Evolutionary conservation across 73 alveolate species (phyloP), one percentile per base, ranked within the genome.

Genomic region (Paramecium tetraurelia): DNA sequence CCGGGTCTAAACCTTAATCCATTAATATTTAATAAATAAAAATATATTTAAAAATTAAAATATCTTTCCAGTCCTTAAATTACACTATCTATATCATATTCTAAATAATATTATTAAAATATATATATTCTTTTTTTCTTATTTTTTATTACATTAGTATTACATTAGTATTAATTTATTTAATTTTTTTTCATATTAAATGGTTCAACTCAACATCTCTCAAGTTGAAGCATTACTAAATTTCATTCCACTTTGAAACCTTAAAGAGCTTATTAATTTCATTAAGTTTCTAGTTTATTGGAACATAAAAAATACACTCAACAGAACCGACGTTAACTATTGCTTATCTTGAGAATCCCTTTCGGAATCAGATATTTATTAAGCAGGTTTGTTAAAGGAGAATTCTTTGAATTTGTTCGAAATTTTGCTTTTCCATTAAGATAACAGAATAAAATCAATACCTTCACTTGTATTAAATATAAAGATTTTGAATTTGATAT

Each of bases 1-100:
- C 87, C 7, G 41, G 38, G 24, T 75, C 87, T 36, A 75, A 36
- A 36, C 87, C 87, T 31, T 36, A 40, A 20, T 75, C 87, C 87
- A 75, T 75, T 68, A 31, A 63, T 63, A 31, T 63, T 31, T 31
- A 14, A 22, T 3, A 63, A 31, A 63, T 31, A 22, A 31, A 63
- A 63, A 63, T 31, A 63, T 63, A 63, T 63, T 63, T 63, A 31
- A 63, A 63, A 22, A 63, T 63, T 31, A 11, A 11, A 63, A 63
- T 63, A 63, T 63, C 84, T 63, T 63, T 31, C 84, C 41, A 20
- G 12, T 7, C 44, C 84, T 2, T 63, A 31, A 63, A 63, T 63
- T 63, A 63, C 48, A 31, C n/a, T 31, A 27, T 63, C 35, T 33
- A 63, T 63, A 63, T 63, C 50, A 63, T 63, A 63, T 63, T 63